Evolutionary conservation across 2,329 filamentous ascomycete genomes (phyloP), one percentile per base, ranked within the genome.

Genomic region (Clonostachys byssicola): DNA sequence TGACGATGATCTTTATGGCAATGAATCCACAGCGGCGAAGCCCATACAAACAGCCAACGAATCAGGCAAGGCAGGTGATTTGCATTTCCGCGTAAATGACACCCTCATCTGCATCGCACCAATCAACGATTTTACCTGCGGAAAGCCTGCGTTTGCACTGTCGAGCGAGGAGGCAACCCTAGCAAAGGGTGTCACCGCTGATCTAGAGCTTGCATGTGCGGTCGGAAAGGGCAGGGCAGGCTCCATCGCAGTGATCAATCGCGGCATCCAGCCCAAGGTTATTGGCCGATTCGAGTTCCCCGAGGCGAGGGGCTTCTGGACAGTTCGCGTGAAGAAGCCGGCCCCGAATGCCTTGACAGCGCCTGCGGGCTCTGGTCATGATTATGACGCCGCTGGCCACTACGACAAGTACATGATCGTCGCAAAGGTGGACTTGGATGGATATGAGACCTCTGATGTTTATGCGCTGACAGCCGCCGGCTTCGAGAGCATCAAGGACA

Each of bases 371-470:
- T 71, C 66, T n/a, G 80, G 33, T 7, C 17, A 34, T 12, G 42
- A 84, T 49, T 81, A 78, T 51, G 78, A 78, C 41, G 66, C 72
- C 2, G 77, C 83, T 40, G 77, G 78, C 4, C 80, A 86, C 53
- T 85, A 86, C 55, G 86, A 92, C 62, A 84, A 83, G 60, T 92
- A 89, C 58, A 83, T 96, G 73, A 89, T 96, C 54, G 82, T 92
- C 20, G 88, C 88, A 43, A 90, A 90, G 66, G 74, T 81, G 9
- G 78, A 82, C 43, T 67, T 81, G 17, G 81, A 85, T 49, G 86
- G 83, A 1, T 85, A 82, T 48, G 89, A 92, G 64, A 85, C 83
- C 40, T 92, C 89, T 1, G 83, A 89, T 47, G 85, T 95, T 3
- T 92, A 92, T 57, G 78, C 81, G 39, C 73, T 92, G 38, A 88